Percentiles rank a stretch among this genome's conserved stretches.
Conservation (phyloP, 106 monocot genomes). For the Allium fistulosum region DNA sequence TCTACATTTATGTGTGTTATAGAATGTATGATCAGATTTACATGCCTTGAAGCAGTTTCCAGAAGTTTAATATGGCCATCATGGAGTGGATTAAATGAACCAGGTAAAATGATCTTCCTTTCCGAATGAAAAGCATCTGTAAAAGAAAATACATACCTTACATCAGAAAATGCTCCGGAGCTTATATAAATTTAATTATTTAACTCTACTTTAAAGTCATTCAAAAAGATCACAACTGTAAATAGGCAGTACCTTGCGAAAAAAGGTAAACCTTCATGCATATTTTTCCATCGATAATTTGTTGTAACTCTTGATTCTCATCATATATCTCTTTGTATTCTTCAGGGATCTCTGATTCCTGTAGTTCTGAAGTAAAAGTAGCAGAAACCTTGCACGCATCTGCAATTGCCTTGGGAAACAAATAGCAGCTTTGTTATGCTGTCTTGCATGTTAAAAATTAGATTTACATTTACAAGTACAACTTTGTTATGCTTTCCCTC, state of each 20-base stretch:
- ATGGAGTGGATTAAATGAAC: constrained; percentile 99
- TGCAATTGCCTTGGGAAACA: constrained; percentile 67
- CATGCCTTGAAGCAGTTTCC: constrained; percentile 79
- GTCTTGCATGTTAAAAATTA: too few species aligned
- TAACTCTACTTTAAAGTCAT: too few species aligned
- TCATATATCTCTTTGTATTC: constrained; percentile 51
- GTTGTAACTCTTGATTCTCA: constrained; percentile 86
- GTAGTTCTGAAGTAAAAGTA: constrained; percentile 30
- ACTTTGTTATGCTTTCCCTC: too few species aligned
- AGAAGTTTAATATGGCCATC: constrained; percentile 81
- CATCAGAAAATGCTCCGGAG: too few species aligned
- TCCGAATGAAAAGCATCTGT: constrained; percentile 52
- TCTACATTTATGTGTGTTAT: not conserved
- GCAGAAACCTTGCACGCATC: constrained; percentile 66
- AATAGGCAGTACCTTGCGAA: constrained; percentile 26
- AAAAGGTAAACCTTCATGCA: constrained; percentile 86
- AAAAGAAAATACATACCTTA: constrained; percentile 3
- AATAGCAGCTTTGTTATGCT: not conserved
- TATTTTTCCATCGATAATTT: constrained; percentile 81
- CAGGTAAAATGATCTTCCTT: constrained; percentile 75
- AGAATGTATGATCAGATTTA: not conserved
- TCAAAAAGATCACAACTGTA: too few species aligned
- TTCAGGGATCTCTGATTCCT: constrained; percentile 54
- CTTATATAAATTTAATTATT: too few species aligned
- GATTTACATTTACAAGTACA: too few species aligned